Conservation (phyloP, 1,284 basidiomycete genomes). For the Sanghuangporus baumii region DNA sequence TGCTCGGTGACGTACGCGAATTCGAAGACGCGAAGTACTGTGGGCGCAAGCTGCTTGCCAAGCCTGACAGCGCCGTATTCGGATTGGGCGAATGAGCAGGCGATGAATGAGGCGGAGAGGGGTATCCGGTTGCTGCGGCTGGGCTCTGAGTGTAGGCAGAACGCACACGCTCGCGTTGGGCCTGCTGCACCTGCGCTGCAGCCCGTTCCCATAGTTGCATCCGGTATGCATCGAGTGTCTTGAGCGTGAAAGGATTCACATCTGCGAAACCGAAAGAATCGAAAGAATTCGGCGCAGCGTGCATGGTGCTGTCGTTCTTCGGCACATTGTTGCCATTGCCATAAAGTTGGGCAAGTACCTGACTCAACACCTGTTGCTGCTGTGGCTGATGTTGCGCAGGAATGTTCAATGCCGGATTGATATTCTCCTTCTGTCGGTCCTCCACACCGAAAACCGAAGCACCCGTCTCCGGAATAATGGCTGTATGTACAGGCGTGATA, state of each 20-base stretch:
- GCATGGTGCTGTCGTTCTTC: conserved; percentile 11
- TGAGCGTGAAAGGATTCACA: conserved; percentile 74
- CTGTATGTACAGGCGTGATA: conserved; percentile 81
- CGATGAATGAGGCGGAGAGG: conserved; percentile 26
- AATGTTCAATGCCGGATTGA: conserved; percentile 62
- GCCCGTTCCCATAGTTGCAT: conserved; percentile 88
- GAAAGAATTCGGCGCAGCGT: conserved; percentile 39
- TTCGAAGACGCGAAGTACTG: conserved; percentile 42
- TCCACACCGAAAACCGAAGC: conserved; percentile 24
- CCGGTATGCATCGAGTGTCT: conserved; percentile 76
- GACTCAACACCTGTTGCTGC: background rate
- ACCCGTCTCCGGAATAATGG: conserved; percentile 59
- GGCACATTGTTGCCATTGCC: background rate
- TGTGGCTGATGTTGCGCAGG: conserved; percentile 18
- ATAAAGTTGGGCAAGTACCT: conserved; percentile 1
- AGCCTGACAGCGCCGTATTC: conserved; percentile 33
- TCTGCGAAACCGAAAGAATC: conserved; percentile 60
- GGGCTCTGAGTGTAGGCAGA: conserved; percentile 11
- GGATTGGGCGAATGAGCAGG: conserved; percentile 16
- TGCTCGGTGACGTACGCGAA: conserved; percentile 2
- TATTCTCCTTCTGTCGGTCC: conserved; percentile 62
- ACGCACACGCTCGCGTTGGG: conserved; percentile 22
- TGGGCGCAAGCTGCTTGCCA: conserved; percentile 49
- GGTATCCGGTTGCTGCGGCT: conserved; percentile 28
- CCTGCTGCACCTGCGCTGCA: conserved; percentile 38